Evolutionary conservation across 163 green algal species (phyloP), one percentile per base, ranked within the genome.

Genomic region (Scenedesmus sp.): DNA sequence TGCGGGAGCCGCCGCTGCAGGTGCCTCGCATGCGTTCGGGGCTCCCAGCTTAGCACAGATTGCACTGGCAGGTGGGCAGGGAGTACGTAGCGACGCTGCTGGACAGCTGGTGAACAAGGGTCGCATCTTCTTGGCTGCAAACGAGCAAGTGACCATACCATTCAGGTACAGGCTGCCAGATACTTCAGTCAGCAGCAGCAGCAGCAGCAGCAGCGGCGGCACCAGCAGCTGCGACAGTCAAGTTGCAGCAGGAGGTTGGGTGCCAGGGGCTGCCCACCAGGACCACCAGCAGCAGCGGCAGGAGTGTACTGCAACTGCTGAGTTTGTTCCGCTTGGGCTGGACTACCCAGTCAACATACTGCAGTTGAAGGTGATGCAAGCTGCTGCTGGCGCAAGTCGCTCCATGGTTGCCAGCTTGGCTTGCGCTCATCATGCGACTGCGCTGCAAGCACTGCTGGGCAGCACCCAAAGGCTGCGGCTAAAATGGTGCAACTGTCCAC

Each of bases 141-240:
- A 93, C 72, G 95, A 97, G 90, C 35, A 56, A 37, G 90, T 95
- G 68, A 92, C 83, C 0, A 56, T 97, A 42, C 94, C 94, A 0
- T 93, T 97, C 61, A 94, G 93, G 88, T 93, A 91, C 35, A 87
- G 68, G 86, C 79, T 84, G 46, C 76, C 76, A 83, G 61, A 20
- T 44, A 61, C 18, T 15, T 2, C 30, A 18, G 5, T 9, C 87
- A 33, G 33, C 37, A 33, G 40, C 26, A 18, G 53, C 18, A 37
- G 44, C 65, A 43, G n/a, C 59, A 40, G 70, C 85, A 40, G 56
- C 72, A 87, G 73, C 59, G 81, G 53, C 68, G 6, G 37, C 81
- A 85, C 15, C 33, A n/a, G 18, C 24, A 43, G 46, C 70, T n/a
- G n/a, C n/a, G n/a, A n/a, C n/a, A n/a, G 37, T 26, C 73, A 89